Percentiles rank a stretch among this genome's conserved stretches.
These are phyloP conservation scores for Eucalyptus pauciflora DNA, from an alignment of 345 rosid genomes.

Conservation along the genomic window DNA sequence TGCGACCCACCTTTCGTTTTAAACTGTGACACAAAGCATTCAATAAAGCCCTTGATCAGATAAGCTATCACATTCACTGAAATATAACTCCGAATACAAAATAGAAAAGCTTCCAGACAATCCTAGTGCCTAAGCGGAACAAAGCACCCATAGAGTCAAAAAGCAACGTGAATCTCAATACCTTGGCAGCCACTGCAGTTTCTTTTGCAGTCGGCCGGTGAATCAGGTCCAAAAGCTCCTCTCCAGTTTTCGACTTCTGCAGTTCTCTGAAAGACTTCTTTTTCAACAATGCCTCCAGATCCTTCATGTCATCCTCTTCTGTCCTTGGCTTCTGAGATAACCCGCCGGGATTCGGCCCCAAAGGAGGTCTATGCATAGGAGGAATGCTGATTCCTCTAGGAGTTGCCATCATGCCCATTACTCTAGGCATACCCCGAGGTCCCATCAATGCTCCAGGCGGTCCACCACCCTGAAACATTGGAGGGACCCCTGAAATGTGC, in stretches of 20 bases:
- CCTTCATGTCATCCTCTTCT: conserved; percentile 86
- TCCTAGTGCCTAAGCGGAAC: not conserved
- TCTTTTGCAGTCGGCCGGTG: conserved; percentile 92
- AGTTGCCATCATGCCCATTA: conserved; percentile 25
- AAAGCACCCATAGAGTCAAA: not conserved
- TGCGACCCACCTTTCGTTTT: conserved; percentile 98
- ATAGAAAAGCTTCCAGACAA: not conserved
- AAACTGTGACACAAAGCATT: conserved; percentile 35
- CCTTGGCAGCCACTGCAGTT: conserved; percentile 95
- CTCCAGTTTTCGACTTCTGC: conserved; percentile 84
- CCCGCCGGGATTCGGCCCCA: conserved; percentile 13
- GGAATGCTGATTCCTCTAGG: conserved; percentile 8
- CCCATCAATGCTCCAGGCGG: conserved; percentile 42
- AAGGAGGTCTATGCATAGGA: conserved; percentile 31
- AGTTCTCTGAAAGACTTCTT: conserved; percentile 86
- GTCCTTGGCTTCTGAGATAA: conserved; percentile 30
- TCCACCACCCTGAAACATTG: conserved; percentile 15
- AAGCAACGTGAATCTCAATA: not conserved
- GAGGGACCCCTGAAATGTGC: conserved; percentile 5
- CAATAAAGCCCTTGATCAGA: not conserved
- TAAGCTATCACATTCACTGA: not conserved
- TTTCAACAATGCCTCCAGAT: conserved; percentile 72
- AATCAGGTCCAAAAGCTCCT: conserved; percentile 83
- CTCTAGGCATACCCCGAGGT: conserved; percentile 21
- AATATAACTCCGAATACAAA: not conserved